Percentiles rank a stretch among this genome's conserved stretches.
These are phyloP conservation scores for Microdochium paspali DNA, from an alignment of 2,329 filamentous ascomycete genomes.

Conservation along the genomic window DNA sequence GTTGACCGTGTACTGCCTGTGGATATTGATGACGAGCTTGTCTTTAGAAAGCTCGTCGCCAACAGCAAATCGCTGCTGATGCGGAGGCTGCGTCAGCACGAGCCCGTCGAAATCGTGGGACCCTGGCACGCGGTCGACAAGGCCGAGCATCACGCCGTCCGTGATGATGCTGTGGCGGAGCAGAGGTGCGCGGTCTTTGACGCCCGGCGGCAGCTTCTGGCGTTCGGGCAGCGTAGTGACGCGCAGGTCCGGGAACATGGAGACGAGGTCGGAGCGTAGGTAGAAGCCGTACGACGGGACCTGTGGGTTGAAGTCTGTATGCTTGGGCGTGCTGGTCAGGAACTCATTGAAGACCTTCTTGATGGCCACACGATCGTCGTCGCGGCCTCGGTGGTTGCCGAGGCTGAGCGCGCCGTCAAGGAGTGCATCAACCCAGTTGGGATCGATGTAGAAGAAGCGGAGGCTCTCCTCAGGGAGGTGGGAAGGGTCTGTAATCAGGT, in stretches of 20 bases:
- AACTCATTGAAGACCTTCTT: conserved; percentile 23
- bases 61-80: conserved; percentile 25
- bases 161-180: conserved; percentile 21
- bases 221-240: too few species aligned
- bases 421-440: conserved; percentile 29
- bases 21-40: conserved; percentile 9
- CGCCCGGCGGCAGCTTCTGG: conserved; percentile 2
- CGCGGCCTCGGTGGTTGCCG: conserved; percentile 24
- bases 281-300: conserved; percentile 28
- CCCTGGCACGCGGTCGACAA: conserved; percentile 18
- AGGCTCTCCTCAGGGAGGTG: conserved; percentile 26
- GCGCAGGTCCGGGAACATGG: conserved; percentile 26
- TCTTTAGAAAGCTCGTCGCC: conserved; percentile 7
- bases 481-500: conserved; percentile 26
- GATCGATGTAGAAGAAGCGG: conserved; percentile 34
- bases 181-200: conserved; percentile 14
- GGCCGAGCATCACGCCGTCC: conserved; percentile 20
- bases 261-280: conserved; percentile 24
- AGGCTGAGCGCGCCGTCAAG: conserved; percentile 32
- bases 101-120: conserved; percentile 15
- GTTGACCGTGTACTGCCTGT: conserved; percentile 14
- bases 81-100: conserved; percentile 22
- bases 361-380: conserved; percentile 19
- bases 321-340: conserved; percentile 9
- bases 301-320: conserved; percentile 12